Evolutionary conservation across 192 early-diverging fungal species (phyloP), one percentile per base, ranked within the genome.

Genomic region (Gonapodya sp.): DNA sequence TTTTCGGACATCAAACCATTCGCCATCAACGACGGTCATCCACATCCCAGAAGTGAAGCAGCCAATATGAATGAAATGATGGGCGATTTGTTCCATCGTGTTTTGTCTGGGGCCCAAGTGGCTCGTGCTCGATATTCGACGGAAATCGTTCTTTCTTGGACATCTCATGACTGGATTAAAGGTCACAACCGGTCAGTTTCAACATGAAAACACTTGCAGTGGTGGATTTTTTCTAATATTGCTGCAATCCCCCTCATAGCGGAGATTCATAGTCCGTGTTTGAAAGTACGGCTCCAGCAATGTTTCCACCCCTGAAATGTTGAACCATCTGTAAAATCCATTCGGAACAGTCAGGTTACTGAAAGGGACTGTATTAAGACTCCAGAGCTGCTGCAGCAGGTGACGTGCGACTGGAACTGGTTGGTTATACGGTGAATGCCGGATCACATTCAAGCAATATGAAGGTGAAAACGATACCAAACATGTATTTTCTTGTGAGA

Each of bases 251-350:
- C 46, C 46, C 46, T 64, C 46, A 64, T 64, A 64, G 46, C 46
- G 46, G 46, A 24, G 46, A 64, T 64, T 64, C 24, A 64, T 64
- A 24, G 8, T 64, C 46, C 8, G 46, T 64, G 46, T 64, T 64
- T 24, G 46, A n/a, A n/a, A 64, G 46, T 64, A 64, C 46, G 46
- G 46, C 46, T 64, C 46, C 46, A 64, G 46, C 46, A 64, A 64
- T 64, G 46, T 64, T 64, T 64, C 46, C 46, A 64, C 46, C 46
- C 46, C 46, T 64, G 46, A 64, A 64, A 64, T 64, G 46, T 64
- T 64, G 24, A 64, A 64, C 8, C 46, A 64, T 8, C 46, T 8
- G 46, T 8, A 64, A 64, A 64, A 64, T 64, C 46, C 46, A 64
- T 64, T 64, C 46, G 24, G 46, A 64, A 64, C 46, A 64, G 46